Conservation (phyloP, 257 asterid species). For the Salvia rosmarinus region DNA sequence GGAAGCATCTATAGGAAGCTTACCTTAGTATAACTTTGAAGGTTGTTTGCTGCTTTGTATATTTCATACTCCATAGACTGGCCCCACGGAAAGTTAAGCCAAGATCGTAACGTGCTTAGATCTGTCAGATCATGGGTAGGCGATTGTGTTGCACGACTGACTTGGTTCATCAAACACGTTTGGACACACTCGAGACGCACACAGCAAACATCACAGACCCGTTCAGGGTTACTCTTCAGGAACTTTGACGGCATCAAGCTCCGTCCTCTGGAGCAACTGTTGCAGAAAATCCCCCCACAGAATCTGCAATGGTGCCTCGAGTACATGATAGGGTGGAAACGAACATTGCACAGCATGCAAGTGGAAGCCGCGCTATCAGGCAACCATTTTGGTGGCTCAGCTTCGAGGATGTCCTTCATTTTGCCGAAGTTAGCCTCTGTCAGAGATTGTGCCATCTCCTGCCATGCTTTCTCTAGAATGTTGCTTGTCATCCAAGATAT, state of each 20-base stretch:
- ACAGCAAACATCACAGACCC: constrained; percentile 80
- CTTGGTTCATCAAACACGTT: constrained; percentile 64
- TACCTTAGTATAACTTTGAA: constrained; percentile 65
- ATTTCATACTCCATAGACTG: constrained; percentile 85
- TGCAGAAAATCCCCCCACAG: constrained; percentile 81
- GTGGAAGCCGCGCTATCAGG: constrained; percentile 77
- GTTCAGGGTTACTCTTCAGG: constrained; percentile 54
- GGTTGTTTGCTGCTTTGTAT: constrained; percentile 70
- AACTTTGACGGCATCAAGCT: constrained; percentile 73
- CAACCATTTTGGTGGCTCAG: constrained; percentile 83
- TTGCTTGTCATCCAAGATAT: constrained; percentile 60
- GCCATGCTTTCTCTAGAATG: constrained; percentile 72
- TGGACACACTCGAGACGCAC: constrained; percentile 69
- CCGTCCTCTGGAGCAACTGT: constrained; percentile 64
- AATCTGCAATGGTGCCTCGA: constrained; percentile 76
- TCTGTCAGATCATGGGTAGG: constrained; percentile 77
- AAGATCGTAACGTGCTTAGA: constrained; percentile 72
- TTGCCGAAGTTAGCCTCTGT: constrained; percentile 62
- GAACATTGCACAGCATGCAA: constrained; percentile 74
- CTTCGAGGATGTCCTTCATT: constrained; percentile 58
- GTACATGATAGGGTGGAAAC: constrained; percentile 78
- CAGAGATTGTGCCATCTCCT: constrained; percentile 76
- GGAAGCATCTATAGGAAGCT: constrained; percentile 1
- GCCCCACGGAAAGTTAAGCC: constrained; percentile 84
- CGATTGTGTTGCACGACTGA: constrained; percentile 75